Percentiles rank a stretch among this genome's conserved stretches.
These are phyloP conservation scores for Batrachochytrium dendrobatidis DNA, from an alignment of 371 early-diverging fungal species.

Conservation along the genomic window DNA sequence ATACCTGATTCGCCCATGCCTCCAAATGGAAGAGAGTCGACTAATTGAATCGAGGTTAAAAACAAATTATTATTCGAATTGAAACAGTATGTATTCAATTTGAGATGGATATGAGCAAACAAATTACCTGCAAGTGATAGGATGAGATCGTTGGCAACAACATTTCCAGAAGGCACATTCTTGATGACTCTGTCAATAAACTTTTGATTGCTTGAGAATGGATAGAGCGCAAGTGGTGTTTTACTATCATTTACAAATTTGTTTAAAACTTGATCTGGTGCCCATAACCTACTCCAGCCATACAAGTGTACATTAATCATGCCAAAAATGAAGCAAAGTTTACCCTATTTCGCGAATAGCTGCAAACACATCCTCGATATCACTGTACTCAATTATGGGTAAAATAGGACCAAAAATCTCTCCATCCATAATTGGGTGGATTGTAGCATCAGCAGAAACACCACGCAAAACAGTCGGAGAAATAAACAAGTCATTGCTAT, in stretches of 20 bases:
- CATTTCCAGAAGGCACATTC: slow-evolving; percentile 68
- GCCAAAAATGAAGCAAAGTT: neutral
- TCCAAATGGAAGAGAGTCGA: slow-evolving; percentile 71
- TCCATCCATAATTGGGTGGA: slow-evolving; percentile 35
- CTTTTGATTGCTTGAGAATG: slow-evolving; percentile 41
- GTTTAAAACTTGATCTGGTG: too few species aligned
- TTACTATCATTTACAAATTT: too few species aligned
- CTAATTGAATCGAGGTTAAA: neutral
- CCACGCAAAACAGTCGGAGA: slow-evolving; percentile 34
- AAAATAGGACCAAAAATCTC: slow-evolving; percentile 64
- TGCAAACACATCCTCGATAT: slow-evolving; percentile 63
- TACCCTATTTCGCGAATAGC: slow-evolving; percentile 44
- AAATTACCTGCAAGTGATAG: slow-evolving; percentile 34
- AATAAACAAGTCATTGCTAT: slow-evolving; percentile 19
- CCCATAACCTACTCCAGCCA: neutral
- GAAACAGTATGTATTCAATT: neutral
- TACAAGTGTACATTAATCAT: neutral
- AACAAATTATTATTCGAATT: neutral
- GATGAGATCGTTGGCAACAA: slow-evolving; percentile 72
- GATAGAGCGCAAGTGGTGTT: slow-evolving; percentile 66
- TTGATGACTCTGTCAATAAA: slow-evolving; percentile 40
- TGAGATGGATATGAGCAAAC: neutral
- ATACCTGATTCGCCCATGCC: slow-evolving; percentile 86
- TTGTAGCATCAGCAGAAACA: slow-evolving; percentile 16
- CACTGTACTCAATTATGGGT: slow-evolving; percentile 65